Conservation (phyloP, 2,329 filamentous ascomycete species). For the Cercospora citrullina region DNA sequence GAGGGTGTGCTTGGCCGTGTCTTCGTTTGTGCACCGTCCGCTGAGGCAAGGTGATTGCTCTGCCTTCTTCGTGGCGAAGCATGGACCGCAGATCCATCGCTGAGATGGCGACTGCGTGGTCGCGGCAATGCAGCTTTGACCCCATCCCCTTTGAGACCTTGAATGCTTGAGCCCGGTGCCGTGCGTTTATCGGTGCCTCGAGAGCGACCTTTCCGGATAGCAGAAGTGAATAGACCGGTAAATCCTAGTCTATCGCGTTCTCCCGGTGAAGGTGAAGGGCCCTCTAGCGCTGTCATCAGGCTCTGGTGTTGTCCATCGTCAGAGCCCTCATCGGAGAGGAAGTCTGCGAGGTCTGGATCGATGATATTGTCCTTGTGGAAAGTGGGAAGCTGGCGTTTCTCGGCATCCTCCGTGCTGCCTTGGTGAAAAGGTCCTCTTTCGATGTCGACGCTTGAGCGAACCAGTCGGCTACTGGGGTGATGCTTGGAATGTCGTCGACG, state of each 20-base stretch:
- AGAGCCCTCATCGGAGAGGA: conserved; percentile 91
- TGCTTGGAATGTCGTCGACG: conserved; percentile 86
- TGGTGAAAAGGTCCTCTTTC: conserved; percentile 87
- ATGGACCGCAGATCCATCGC: conserved; percentile 73
- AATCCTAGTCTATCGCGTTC: conserved; percentile 76
- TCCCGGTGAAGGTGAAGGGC: conserved; percentile 47
- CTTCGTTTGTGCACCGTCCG: conserved; percentile 29
- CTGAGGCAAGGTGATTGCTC: conserved; percentile 55
- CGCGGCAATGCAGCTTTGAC: conserved; percentile 42
- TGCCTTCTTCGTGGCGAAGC: conserved; percentile 68
- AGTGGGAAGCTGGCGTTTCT: conserved; percentile 71
- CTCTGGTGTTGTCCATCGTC: conserved; percentile 86
- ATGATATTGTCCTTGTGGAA: conserved; percentile 99
- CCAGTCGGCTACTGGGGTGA: conserved; percentile 69
- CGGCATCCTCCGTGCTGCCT: conserved; percentile 66
- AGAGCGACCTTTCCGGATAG: conserved; percentile 74
- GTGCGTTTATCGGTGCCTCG: conserved; percentile 56
- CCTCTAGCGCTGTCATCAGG: conserved; percentile 71
- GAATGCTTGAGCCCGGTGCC: conserved; percentile 62
- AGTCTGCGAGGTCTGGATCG: conserved; percentile 90
- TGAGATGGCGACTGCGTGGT: conserved; percentile 76
- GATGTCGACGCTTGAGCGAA: conserved; percentile 66
- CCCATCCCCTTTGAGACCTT: conserved; percentile 60
- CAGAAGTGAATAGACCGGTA: conserved; percentile 65
- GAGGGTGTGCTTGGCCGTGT: conserved; percentile 23